Percentiles rank a stretch among this genome's conserved stretches.
Evolutionary conservation across 495 filamentous ascomycete genomes (phyloP).

Genomic region (Trichoderma parareesei): DNA sequence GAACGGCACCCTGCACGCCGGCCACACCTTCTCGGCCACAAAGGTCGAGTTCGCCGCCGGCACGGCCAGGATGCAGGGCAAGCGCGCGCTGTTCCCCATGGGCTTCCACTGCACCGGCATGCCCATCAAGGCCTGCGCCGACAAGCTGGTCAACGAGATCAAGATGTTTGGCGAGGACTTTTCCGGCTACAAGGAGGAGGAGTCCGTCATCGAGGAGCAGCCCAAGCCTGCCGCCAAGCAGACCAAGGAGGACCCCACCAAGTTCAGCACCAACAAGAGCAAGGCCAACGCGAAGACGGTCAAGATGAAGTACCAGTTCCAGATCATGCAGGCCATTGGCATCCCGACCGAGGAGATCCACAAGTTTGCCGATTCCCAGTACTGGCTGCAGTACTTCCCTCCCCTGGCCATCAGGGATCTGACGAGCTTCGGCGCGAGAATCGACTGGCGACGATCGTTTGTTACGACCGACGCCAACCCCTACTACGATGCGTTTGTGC

Average conservation of each 20-base stretch:
- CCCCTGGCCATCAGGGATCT: slow-evolving; percentile 73
- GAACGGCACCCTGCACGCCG: slow-evolving; percentile 90
- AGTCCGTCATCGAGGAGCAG: slow-evolving; percentile 27
- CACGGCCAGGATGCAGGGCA: slow-evolving; percentile 81
- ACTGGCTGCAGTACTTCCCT: slow-evolving; percentile 88
- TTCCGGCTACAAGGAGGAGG: slow-evolving; percentile 59
- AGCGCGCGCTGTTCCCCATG: slow-evolving; percentile 74
- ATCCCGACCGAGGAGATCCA: slow-evolving; percentile 83
- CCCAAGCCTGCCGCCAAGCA: slow-evolving; percentile 19
- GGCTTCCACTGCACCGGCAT: slow-evolving; percentile 97
- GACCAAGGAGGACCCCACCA: slow-evolving; percentile 65
- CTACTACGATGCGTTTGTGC: slow-evolving; percentile 91
- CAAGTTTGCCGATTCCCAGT: slow-evolving; percentile 73
- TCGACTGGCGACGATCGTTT: slow-evolving; percentile 88
- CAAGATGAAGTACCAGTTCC: slow-evolving; percentile 60
- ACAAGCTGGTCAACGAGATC: slow-evolving; percentile 85
- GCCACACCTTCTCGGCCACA: slow-evolving; percentile 79
- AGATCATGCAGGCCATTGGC: slow-evolving; percentile 60
- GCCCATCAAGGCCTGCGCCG: slow-evolving; percentile 95
- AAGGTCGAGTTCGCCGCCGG: slow-evolving; percentile 89
- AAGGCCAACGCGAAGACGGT: slow-evolving; percentile 87
- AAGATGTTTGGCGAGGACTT: slow-evolving; percentile 85
- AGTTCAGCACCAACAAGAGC: slow-evolving; percentile 89
- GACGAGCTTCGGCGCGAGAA: slow-evolving; percentile 71
- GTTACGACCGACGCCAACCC: slow-evolving; percentile 96